These are phyloP conservation scores for Fusarium armeniacum DNA, from an alignment of 2,329 filamentous ascomycete species.

Conservation along the genomic window DNA sequence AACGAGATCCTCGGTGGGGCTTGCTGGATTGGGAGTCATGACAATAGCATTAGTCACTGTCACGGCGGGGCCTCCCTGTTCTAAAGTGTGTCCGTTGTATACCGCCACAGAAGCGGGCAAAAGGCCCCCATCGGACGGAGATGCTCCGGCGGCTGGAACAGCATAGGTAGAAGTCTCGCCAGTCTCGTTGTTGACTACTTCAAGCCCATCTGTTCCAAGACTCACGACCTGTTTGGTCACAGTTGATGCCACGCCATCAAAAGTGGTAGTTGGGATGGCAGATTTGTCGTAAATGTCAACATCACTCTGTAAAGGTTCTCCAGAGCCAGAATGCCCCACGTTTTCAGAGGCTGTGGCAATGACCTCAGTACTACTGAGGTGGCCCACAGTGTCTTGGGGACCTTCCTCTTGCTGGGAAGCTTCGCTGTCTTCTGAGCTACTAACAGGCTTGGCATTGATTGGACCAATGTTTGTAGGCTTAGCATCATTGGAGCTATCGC, in stretches of 20 bases:
- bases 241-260: background rate
- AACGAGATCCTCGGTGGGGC: background rate
- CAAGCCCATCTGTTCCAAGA: conserved; percentile 2
- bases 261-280: background rate
- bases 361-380: background rate
- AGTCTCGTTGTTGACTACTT: background rate
- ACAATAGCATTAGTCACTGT: conserved; percentile 1
- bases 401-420: too few species aligned
- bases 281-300: background rate
- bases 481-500: background rate
- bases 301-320: background rate
- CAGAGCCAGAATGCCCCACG: background rate
- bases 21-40: background rate
- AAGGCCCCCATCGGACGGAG: background rate
- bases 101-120: background rate
- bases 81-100: background rate
- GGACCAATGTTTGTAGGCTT: background rate
- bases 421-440: background rate
- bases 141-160: background rate
- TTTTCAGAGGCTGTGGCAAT: background rate
- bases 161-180: conserved; percentile 4
- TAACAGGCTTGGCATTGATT: background rate
- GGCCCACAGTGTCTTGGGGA: background rate
- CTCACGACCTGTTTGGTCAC: conserved; percentile 1
- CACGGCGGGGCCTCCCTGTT: background rate